These are phyloP conservation scores for Peronospora belbahrii DNA, from an alignment of 352 stramenopile species.

Conservation along the genomic window DNA sequence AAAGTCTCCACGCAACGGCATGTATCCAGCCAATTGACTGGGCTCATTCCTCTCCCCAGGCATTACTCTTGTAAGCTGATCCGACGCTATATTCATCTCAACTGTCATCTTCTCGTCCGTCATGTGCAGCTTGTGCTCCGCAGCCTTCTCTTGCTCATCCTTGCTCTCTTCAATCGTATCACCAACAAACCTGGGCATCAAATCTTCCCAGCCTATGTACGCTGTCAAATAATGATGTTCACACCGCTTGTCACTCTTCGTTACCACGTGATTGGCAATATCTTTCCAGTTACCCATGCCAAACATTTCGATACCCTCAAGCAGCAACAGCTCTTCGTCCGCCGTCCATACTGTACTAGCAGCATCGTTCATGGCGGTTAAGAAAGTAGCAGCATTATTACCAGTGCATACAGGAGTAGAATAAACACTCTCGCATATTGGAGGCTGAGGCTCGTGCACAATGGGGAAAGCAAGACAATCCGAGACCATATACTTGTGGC, in stretches of 20 bases:
- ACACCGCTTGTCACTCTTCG: constrained; percentile 85
- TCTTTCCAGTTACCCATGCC: constrained; percentile 96
- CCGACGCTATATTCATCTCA: constrained; percentile 15
- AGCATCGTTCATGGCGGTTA: constrained; percentile 1
- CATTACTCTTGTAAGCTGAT: constrained; percentile 10
- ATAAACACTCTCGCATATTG: constrained; percentile 1
- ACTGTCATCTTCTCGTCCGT: constrained; percentile 26
- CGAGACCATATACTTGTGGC: constrained; percentile 71
- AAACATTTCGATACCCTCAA: constrained; percentile 94
- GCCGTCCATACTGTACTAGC: constrained; percentile 77
- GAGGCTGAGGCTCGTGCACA: constrained; percentile 44
- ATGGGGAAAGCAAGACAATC: constrained; percentile 78
- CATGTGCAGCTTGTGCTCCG: neutral
- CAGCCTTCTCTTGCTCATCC: constrained; percentile 6
- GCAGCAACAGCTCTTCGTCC: constrained; percentile 92
- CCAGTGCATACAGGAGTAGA: constrained; percentile 10
- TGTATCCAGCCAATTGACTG: constrained; percentile 85
- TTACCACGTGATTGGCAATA: constrained; percentile 81
- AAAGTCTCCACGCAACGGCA: constrained; percentile 94
- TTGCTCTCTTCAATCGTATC: constrained; percentile 30
- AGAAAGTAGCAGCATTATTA: constrained; percentile 16
- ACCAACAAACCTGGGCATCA: constrained; percentile 58
- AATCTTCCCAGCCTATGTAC: constrained; percentile 58
- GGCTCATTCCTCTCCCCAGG: constrained; percentile 17
- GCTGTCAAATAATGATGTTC: constrained; percentile 82